phyloP scores from a whole-genome alignment of 495 filamentous ascomycete species.

The Penicillium manginii region DNA sequence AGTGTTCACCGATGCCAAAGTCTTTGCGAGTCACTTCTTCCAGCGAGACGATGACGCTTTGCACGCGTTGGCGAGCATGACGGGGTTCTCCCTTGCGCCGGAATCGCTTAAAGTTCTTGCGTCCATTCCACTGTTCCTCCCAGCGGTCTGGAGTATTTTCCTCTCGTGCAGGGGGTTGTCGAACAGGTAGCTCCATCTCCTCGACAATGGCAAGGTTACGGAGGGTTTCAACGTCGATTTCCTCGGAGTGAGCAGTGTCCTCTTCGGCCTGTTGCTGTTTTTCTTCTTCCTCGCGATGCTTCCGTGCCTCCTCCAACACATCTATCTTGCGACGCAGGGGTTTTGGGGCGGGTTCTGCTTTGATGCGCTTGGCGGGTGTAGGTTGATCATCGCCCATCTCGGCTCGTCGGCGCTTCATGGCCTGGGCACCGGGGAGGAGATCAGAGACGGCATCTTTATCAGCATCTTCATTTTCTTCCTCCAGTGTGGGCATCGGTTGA shows the following conservation, averaged over 20 bases:
- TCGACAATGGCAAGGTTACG: slow-evolving; percentile 79
- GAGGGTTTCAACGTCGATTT: slow-evolving; percentile 70
- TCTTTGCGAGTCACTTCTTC: slow-evolving; percentile 79
- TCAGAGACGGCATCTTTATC: slow-evolving; percentile 59
- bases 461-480: slow-evolving; percentile 47
- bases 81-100: slow-evolving; percentile 59
- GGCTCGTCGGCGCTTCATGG: slow-evolving; percentile 66
- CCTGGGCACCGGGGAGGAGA: slow-evolving; percentile 71
- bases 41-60: slow-evolving; percentile 72
- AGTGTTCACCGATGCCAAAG: slow-evolving; percentile 83
- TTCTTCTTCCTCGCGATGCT: slow-evolving; percentile 64
- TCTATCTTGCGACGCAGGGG: slow-evolving; percentile 64
- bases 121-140: slow-evolving; percentile 92
- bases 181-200: slow-evolving; percentile 66
- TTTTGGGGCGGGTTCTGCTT: slow-evolving; percentile 33
- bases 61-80: slow-evolving; percentile 47
- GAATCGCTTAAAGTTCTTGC: slow-evolving; percentile 97
- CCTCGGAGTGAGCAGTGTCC: slow-evolving; percentile 54
- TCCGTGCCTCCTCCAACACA: slow-evolving; percentile 68
- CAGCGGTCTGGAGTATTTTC: slow-evolving; percentile 63
- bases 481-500: slow-evolving; percentile 25
- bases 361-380: slow-evolving; percentile 10
- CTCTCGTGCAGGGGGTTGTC: slow-evolving; percentile 26
- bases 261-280: slow-evolving; percentile 37
- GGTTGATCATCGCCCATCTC: slow-evolving; percentile 29